Conservation (phyloP, 2,329 filamentous ascomycete genomes). For the Beauveria brongniartii region DNA sequence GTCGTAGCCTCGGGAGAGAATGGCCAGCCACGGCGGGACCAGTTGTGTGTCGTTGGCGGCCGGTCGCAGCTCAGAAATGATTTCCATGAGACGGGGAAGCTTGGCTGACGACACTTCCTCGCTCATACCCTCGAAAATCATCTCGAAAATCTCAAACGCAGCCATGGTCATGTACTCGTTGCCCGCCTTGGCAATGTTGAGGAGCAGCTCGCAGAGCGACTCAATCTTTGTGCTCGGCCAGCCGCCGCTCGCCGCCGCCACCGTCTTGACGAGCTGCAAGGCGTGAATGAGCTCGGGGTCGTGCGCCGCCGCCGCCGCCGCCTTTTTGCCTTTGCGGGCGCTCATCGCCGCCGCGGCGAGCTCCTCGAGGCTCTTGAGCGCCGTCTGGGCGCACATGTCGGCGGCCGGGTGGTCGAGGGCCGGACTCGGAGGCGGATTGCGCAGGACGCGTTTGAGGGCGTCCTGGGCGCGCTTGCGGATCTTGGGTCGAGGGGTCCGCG, state of each 20-base stretch:
- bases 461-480: slow-evolving; percentile 91
- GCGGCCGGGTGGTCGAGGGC: slow-evolving; percentile 90
- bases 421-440: slow-evolving; percentile 80
- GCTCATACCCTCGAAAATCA: slow-evolving; percentile 88
- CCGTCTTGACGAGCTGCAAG: slow-evolving; percentile 82
- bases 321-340: slow-evolving; percentile 57
- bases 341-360: slow-evolving; percentile 55
- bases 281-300: slow-evolving; percentile 86
- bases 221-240: slow-evolving; percentile 98
- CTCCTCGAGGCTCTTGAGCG: slow-evolving; percentile 70
- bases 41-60: slow-evolving; percentile 91
- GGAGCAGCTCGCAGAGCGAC: slow-evolving; percentile 76
- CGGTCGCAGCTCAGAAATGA: slow-evolving; percentile 85
- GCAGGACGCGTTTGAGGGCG: slow-evolving; percentile 73
- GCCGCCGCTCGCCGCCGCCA: slow-evolving; percentile 78
- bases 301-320: slow-evolving; percentile 47
- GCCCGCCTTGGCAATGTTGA: slow-evolving; percentile 80
- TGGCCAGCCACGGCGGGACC: slow-evolving; percentile 92
- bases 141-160: slow-evolving; percentile 93
- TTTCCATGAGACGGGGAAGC: slow-evolving; percentile 78
- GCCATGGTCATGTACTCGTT: slow-evolving; percentile 97
- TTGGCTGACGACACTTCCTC: slow-evolving; percentile 84
- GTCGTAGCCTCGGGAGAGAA: slow-evolving; percentile 88
- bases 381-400: slow-evolving; percentile 91
- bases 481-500: slow-evolving; percentile 84